These are phyloP conservation scores for Linum trigynum DNA, from an alignment of 345 rosid species.

Conservation along the genomic window DNA sequence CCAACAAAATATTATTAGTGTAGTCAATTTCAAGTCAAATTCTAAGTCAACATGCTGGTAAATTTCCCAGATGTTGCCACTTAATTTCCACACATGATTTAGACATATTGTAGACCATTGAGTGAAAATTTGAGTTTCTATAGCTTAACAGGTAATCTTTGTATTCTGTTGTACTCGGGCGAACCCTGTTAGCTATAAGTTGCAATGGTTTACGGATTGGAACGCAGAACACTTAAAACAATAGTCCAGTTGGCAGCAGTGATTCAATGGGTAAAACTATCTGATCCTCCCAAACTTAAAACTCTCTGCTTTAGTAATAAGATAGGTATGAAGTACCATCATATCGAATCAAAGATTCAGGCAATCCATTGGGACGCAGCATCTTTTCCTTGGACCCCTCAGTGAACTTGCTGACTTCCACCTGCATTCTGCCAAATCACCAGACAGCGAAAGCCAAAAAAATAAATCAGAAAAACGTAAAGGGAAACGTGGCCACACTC, in stretches of 20 bases:
- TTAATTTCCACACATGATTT: no score
- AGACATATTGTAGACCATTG: no score
- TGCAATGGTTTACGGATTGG: neutral
- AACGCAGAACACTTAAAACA: no score
- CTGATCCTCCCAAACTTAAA: neutral
- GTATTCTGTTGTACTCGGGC: no score
- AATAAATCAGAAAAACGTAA: neutral
- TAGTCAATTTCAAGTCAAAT: no score
- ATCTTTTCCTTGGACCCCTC: conserved; percentile 80
- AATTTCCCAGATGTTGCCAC: no score
- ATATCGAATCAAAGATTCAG: conserved; percentile 84
- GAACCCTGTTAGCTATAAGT: neutral
- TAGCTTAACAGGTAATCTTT: no score
- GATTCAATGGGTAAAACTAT: neutral
- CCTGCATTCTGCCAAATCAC: conserved; percentile 67
- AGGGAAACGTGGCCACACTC: neutral
- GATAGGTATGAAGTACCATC: conserved; percentile 47
- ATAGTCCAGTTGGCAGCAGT: no score
- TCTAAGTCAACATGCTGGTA: no score
- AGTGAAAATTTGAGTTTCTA: no score
- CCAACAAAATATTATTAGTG: no score
- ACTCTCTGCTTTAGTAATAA: neutral
- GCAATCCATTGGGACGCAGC: conserved; percentile 87
- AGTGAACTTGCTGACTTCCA: conserved; percentile 93
- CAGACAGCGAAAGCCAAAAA: neutral